Percentiles rank a stretch among this genome's conserved stretches.
Evolutionary conservation across 805 yeast genomes (phyloP).

Genomic region (Monosporozyma siamensis): DNA sequence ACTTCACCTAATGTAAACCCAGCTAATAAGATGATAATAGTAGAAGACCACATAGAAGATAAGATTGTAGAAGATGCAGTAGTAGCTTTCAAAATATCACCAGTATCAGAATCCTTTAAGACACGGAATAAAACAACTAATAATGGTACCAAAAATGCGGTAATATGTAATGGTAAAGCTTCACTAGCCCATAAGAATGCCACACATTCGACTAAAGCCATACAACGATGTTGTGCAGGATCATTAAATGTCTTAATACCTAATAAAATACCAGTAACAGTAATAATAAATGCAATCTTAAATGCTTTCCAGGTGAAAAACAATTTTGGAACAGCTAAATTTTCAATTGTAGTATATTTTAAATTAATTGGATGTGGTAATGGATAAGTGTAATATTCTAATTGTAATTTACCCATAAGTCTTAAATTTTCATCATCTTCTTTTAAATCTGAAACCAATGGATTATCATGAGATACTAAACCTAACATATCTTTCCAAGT

Average conservation of each 20-base stretch:
- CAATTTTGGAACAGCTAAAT: slow-evolving; percentile 36
- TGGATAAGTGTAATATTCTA: slow-evolving; percentile 29
- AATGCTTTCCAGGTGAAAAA: slow-evolving; percentile 40
- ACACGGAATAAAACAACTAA: slow-evolving; percentile 65
- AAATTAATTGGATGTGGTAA: slow-evolving; percentile 21
- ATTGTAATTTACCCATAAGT: slow-evolving; percentile 24
- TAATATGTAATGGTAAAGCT: slow-evolving; percentile 82
- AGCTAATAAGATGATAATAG: slow-evolving; percentile 80
- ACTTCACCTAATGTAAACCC: slow-evolving; percentile 95
- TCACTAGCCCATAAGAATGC: slow-evolving; percentile 93
- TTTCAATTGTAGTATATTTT: slow-evolving; percentile 5
- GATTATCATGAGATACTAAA: slow-evolving; percentile 47
- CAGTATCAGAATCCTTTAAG: slow-evolving; percentile 38
- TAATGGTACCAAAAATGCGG: slow-evolving; percentile 77
- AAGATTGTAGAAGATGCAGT: slow-evolving; percentile 64
- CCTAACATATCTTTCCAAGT: slow-evolving; percentile 95
- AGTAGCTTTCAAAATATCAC: slow-evolving; percentile 51
- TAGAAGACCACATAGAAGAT: slow-evolving; percentile 88
- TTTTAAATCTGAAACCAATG: slow-evolving; percentile 22
- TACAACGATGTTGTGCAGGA: slow-evolving; percentile 49
- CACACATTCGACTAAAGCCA: slow-evolving; percentile 54
- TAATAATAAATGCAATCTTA: slow-evolving; percentile 40
- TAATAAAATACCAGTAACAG: slow-evolving; percentile 44
- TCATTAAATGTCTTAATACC: slow-evolving; percentile 57
- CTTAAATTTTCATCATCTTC: slow-evolving; percentile 12